Evolutionary conservation across 345 rosid genomes (phyloP), one percentile per base, ranked within the genome.

Genomic region (Viola odorata): DNA sequence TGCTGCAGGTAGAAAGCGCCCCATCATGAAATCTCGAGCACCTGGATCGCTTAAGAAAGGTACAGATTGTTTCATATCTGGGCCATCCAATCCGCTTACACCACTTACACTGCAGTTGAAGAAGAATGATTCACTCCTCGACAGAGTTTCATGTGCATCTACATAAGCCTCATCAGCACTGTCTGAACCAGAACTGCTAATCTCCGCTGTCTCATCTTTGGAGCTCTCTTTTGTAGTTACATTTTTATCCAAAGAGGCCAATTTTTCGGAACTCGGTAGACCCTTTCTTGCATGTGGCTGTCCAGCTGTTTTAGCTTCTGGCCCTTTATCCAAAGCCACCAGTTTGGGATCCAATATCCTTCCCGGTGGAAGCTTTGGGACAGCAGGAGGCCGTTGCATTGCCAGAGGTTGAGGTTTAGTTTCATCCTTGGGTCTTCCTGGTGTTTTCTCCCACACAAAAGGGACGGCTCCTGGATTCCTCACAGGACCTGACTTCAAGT

Each of bases 281-380:
- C 6, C 62, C 17, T 12, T 59, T 57, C 57, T 66, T 50, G 56
- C 14, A 45, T 45, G 73, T 11, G 52, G 41, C 16, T 47, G 62
- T 41, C 16, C 32, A 45, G 55, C 52, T 16, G 57, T 50, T 59
- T 11, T 53, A 4, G 36, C 64, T 40, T 81, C 59, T 50, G 68
- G 55, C 60, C 57, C 57, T 55, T 62, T 74, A 37, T 50, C 77
- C 39, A 58, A 60, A 12, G 64, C 60, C 47, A 62, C 73, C 37
- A 47, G 60, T 71, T 77, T 72, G 55, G 53, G 67, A 47, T 77
- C 71, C 55, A 45, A 58, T 64, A 51, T 60, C 68, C 91, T 80
- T 61, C 96, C 96, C 40, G 96, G 98, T 42, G 98, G 98, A 82
- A 77, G 92, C 80, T 82, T 87, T 23, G 98, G 98, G 58, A 73